Evolutionary conservation across 176 grass and related monocot genomes (phyloP), one percentile per base, ranked within the genome.

Genomic region (Zea luxurians): DNA sequence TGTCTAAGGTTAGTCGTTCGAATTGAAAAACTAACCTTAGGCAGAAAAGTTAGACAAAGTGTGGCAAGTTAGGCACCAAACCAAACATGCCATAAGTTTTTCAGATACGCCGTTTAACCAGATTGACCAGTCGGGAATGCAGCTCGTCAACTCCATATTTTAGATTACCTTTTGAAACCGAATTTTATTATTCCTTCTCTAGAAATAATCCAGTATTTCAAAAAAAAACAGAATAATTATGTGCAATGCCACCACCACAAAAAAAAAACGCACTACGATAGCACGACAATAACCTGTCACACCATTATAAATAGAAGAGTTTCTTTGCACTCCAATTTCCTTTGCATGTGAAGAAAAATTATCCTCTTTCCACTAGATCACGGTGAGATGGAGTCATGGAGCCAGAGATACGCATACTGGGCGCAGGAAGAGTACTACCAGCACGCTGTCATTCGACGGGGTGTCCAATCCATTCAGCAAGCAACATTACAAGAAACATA

Each of bases 121-220:
- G 66, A 68, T 68, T 3, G 3, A 45, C 21, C 21, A 41, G 40
- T 11, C 0, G 4, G 17, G 41, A 8, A 78, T 41, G 13, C 10
- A 66, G 21, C 48, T 46, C 48, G 66, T 70, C 67, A 70, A 3
- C n/a, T 48, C 42, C 66, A 20, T 44, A 66, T 66, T 16, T 66
- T 15, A 4, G 37, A 67, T 66, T 13, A 66, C 53, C 53, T 57
- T 54, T 17, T n/a, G 7, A 66, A 17, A 43, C 4, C 3, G 12
- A 9, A 1, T 58, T 58, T 8, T 8, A 18, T 57, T 57, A 57
- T 57, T 58, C n/a, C n/a, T 58, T 58, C n/a, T 58, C 17, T 8
- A 18, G 8, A 58, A 58, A 57, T 18, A 2, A 55, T 3, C 53
- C 16, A 0, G 15, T 54, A 54, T 54, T 53, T 53, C 1, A 48